A percentile compares a stretch with the other conserved stretches of the same genome.
These are phyloP conservation scores for Yamadazyma triangularis DNA, from an alignment of 1,139 yeast genomes.

Conservation along the genomic window DNA sequence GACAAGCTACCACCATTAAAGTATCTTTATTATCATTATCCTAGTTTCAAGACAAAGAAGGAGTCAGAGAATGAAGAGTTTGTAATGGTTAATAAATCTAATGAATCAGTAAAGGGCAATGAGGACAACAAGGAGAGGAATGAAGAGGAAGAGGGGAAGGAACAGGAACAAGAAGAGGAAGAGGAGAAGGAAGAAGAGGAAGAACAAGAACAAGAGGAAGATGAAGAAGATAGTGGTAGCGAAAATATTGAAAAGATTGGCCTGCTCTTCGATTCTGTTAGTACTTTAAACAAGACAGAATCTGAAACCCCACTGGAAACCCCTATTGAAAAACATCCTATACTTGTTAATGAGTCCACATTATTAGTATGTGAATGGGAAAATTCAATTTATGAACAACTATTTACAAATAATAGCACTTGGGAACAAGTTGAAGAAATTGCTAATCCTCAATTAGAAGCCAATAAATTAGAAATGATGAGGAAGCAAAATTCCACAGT, in stretches of 20 bases:
- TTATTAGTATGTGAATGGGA: constrained; percentile 76
- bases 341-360: constrained; percentile 29
- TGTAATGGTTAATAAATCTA: neutral
- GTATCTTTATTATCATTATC: constrained; percentile 29
- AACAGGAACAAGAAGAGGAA: neutral
- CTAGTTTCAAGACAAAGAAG: constrained; percentile 8
- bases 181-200: constrained; percentile 5
- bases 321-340: constrained; percentile 15
- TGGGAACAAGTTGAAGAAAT: constrained; percentile 52
- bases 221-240: constrained; percentile 7
- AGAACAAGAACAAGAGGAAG: constrained; percentile 1
- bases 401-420: constrained; percentile 45
- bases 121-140: neutral
- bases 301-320: constrained; percentile 15
- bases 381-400: constrained; percentile 38
- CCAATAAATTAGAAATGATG: constrained; percentile 34
- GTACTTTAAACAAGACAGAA: constrained; percentile 17
- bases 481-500: constrained; percentile 46
- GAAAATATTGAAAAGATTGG: constrained; percentile 16
- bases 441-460: constrained; percentile 51
- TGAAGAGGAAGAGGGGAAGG: neutral
- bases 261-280: constrained; percentile 28
- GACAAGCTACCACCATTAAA: constrained; percentile 26
- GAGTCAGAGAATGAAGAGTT: constrained; percentile 3
- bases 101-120: neutral